Base-by-base conservation (phyloP, 1,139 yeast species). In the Nakaseomyces delphensis region DNA sequence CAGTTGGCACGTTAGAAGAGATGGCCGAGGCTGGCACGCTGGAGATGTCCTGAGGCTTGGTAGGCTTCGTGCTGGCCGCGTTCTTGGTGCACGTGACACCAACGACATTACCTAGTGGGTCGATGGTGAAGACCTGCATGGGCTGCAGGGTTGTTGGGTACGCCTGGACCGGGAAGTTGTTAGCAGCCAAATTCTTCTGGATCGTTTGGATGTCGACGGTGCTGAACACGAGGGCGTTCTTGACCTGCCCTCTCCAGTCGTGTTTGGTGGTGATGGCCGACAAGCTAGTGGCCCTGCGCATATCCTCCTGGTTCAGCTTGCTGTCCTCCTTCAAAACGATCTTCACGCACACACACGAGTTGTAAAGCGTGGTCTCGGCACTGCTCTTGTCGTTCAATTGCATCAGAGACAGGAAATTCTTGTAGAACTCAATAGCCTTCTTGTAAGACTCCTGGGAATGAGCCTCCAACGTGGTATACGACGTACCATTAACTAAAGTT, bases 71-170 rank as follows among this genome's bases (percentile, higher is more conserved):
- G 19, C 79, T 68, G 51, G 79, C 68, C 5, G 87, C 77, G 51
- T 81, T 81, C 29, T 62, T 62, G 33, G 74, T 63, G 9, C 79
- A 69, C 19, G 83, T 75, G 60, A 83, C 81, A 13, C 91, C 93
- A 39, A 83, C 63, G 31, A 80, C 60, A 47, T 73, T 70, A 18
- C 87, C 87, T 28, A 53, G 37, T 43, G 56, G 56, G 56, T 82
- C 89, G 30, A 79, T 55, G 14, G 76, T 73, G 60, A 78, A 82
- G 15, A 79, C 69, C 57, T 82, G 87, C 56, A 74, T 71, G 3
- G 91, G 89, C 45, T 70, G 74, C 48, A 78, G 64, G 42, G 76
- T 45, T 14, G 77, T 77, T n/a, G 91, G 91, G 45, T 61, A 64
- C 1, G 63, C 59, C 48, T 66, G 70, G 41, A 51, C 55, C 40